Base-by-base conservation (phyloP, 192 early-diverging fungal species). In the Obelidium mucronatum region DNA sequence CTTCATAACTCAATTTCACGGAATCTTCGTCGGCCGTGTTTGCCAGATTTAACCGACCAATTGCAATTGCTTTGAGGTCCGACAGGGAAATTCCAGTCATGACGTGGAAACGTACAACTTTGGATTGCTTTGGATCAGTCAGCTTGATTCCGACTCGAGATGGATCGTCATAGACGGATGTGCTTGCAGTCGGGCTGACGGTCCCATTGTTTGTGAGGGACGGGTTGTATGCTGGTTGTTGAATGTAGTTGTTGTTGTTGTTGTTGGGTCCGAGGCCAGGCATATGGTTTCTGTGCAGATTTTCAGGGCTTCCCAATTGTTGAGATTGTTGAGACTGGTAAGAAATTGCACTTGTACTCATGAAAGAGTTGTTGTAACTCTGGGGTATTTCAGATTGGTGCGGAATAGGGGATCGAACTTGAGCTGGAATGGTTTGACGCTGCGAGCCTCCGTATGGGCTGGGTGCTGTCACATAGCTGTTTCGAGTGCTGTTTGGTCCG, bases 1-100 rank as follows among this genome's bases (percentile, higher is more conserved):
- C 97, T 59, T 94, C 76, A 77, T 98, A 99, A 40, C 52, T 76
- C 40, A 87, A 30, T 17, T 35, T 15, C 26, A 56, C 15, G 36
- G 11, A 58, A 22, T n/a, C 54, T 6, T 30, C 39, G 28, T 17
- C 48, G 4, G 36, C 44, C 5, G 22, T 26, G 1, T 15, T 11
- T 13, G 17, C 5, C 22, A 30, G 24, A 1, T 8, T 64, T 6
- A 36, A 28, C 26, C 44, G 31, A 1, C 22, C 53, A 4, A 15
- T 28, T 17, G 40, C 48, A 5, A 55, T 58, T 19, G 42, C 51
- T 17, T 24, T 11, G 13, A 76, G 24, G 22, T 42, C 60, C 6
- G 36, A 58, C 51, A 65, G 62, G 15, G 53, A 33, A 19, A 26
- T 54, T 28, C 61, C 36, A 13, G 42, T 55, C 31, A 54, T 37